Evolutionary conservation across 179 eudicot species (phyloP).

Genomic region (Vitellaria paradoxa): DNA sequence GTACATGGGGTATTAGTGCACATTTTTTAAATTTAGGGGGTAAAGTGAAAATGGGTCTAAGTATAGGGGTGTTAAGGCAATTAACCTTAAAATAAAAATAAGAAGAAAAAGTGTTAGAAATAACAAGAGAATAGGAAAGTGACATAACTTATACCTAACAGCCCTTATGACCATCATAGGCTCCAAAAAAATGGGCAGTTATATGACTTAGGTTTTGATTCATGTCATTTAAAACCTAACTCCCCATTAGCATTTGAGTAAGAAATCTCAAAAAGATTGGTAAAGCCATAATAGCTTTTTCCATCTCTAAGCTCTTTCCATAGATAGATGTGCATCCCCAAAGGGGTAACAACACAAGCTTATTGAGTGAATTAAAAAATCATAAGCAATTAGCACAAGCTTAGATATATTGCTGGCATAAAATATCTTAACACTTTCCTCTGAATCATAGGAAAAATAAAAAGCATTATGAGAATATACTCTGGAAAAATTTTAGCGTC

Average conservation of each 20-base stretch:
- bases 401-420: slow-evolving; percentile 91
- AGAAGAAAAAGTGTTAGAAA: background rate
- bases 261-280: slow-evolving; percentile 54
- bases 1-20: no score
- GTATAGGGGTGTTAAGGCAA: no score
- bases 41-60: no score
- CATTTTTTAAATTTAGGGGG: no score
- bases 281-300: slow-evolving; percentile 47
- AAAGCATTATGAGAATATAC: slow-evolving; percentile 97
- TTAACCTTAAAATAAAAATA: no score
- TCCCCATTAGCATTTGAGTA: slow-evolving; percentile 39
- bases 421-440: slow-evolving; percentile 96
- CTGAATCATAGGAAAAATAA: slow-evolving; percentile 89
- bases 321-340: slow-evolving; percentile 57
- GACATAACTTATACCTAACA: slow-evolving; percentile 39
- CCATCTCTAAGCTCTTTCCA: slow-evolving; percentile 71
- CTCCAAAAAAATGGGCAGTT: slow-evolving; percentile 50
- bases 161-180: slow-evolving; percentile 81
- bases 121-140: background rate
- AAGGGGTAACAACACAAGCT: slow-evolving; percentile 57
- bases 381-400: slow-evolving; percentile 88
- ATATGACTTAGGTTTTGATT: slow-evolving; percentile 31
- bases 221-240: slow-evolving; percentile 30
- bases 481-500: slow-evolving; percentile 98
- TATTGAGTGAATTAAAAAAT: slow-evolving; percentile 82